These are phyloP conservation scores for Dactylellina leptospora DNA, from an alignment of 2,329 filamentous ascomycete species.

Conservation along the genomic window DNA sequence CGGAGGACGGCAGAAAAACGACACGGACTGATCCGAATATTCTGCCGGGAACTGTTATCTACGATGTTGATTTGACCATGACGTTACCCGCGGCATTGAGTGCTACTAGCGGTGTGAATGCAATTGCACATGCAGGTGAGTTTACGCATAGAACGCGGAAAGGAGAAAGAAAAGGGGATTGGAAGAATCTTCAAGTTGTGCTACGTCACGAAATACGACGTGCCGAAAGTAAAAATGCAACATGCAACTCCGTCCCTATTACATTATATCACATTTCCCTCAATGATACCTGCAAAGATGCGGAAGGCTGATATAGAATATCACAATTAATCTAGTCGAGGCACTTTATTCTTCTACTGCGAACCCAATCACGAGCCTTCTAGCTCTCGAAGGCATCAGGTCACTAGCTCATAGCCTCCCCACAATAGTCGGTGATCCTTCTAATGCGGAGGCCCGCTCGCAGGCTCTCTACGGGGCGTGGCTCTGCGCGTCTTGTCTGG, in stretches of 20 bases:
- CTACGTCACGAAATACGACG: constrained; percentile 29
- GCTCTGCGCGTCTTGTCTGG: constrained; percentile 71
- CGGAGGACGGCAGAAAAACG: constrained; percentile 67
- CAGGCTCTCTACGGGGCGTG: constrained; percentile 71
- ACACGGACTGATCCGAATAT: constrained; percentile 69
- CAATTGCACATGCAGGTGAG: constrained; percentile 68
- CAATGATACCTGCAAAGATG: no score
- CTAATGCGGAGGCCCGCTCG: constrained; percentile 64
- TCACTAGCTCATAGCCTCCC: constrained; percentile 67
- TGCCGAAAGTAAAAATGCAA: constrained; percentile 38
- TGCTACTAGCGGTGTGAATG: constrained; percentile 71
- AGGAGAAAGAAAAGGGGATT: background rate
- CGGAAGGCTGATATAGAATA: no score
- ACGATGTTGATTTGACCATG: constrained; percentile 72
- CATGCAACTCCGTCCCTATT: constrained; percentile 20
- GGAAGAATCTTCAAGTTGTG: constrained; percentile 4
- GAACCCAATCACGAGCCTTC: constrained; percentile 69
- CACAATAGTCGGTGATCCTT: constrained; percentile 63
- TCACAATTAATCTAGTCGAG: constrained; percentile 64
- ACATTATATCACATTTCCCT: constrained; percentile 5
- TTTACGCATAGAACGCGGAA: background rate
- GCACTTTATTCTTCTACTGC: constrained; percentile 70
- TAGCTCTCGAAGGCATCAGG: constrained; percentile 69
- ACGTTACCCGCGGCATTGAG: constrained; percentile 67
- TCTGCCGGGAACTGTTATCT: constrained; percentile 70